Percentiles rank a stretch among this genome's conserved stretches.
These are phyloP conservation scores for Daldinia concentrica DNA, from an alignment of 495 filamentous ascomycete species.

Conservation along the genomic window DNA sequence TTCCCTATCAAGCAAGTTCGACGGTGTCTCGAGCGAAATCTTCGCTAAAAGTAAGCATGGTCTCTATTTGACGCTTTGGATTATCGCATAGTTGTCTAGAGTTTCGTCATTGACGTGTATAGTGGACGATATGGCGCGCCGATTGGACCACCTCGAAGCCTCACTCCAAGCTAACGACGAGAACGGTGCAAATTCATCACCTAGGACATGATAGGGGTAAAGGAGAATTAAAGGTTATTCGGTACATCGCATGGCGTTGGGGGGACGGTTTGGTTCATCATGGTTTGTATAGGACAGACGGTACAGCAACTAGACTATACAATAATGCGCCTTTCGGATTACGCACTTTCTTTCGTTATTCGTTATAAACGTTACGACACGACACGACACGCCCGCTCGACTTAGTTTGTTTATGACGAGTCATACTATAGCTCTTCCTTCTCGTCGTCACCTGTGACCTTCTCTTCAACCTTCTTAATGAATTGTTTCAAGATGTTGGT, in stretches of 20 bases:
- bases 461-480: conserved; percentile 53
- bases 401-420: conserved; percentile 17
- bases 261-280: conserved; percentile 20
- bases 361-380: conserved; percentile 19
- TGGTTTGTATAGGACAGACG: conserved; percentile 3
- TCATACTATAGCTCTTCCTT: conserved; percentile 66
- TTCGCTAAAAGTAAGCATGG: conserved; percentile 80
- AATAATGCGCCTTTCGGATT: conserved; percentile 13
- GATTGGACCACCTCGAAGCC: conserved; percentile 86
- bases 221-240: conserved; percentile 1
- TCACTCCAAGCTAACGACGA: conserved; percentile 66
- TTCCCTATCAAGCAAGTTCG: conserved; percentile 84
- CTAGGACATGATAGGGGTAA: conserved; percentile 33
- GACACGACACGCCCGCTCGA: conserved; percentile 6
- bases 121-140: conserved; percentile 97
- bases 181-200: conserved; percentile 45
- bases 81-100: not conserved
- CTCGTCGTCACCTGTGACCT: conserved; percentile 28
- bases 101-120: conserved; percentile 11
- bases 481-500: conserved; percentile 91
- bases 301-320: not conserved
- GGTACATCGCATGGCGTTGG: conserved; percentile 41
- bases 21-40: conserved; percentile 80
- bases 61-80: not conserved
- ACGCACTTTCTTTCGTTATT: conserved; percentile 28